phyloP scores from a whole-genome alignment of 78 protist species.

The Emiliania huxleyi region DNA sequence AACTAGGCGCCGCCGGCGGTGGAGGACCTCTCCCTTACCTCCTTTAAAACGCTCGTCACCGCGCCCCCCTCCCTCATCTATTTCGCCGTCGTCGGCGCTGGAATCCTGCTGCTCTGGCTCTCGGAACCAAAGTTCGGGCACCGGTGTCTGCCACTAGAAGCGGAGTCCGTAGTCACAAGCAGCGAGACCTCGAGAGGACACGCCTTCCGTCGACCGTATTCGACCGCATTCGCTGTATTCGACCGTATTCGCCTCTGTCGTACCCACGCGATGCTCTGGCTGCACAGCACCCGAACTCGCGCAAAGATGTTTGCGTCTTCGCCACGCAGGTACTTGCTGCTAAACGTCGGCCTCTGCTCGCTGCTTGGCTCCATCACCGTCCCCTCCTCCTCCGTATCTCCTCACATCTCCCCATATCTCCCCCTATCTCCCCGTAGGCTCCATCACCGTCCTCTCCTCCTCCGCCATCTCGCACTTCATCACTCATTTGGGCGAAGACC shows the following conservation, averaged over 20 bases:
- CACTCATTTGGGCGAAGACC: too few species aligned
- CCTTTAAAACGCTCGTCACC: background rate
- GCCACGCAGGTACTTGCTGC: background rate
- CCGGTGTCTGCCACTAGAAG: too few species aligned
- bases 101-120: background rate
- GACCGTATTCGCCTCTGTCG: too few species aligned
- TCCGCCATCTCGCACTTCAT: background rate
- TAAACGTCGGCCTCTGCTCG: background rate
- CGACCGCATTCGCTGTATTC: too few species aligned
- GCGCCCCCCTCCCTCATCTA: background rate
- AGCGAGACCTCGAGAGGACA: too few species aligned
- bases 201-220: too few species aligned
- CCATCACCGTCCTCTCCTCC: background rate
- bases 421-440: too few species aligned
- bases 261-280: too few species aligned
- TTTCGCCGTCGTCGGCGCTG: background rate
- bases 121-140: background rate
- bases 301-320: too few species aligned
- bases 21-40: background rate
- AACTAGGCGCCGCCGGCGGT: too few species aligned
- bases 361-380: slow-evolving; percentile 5
- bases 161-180: too few species aligned
- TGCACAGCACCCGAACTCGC: too few species aligned
- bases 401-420: background rate
- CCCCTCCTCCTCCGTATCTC: background rate